phyloP scores from a whole-genome alignment of 1,284 basidiomycete species.

The Athelia sp. region DNA sequence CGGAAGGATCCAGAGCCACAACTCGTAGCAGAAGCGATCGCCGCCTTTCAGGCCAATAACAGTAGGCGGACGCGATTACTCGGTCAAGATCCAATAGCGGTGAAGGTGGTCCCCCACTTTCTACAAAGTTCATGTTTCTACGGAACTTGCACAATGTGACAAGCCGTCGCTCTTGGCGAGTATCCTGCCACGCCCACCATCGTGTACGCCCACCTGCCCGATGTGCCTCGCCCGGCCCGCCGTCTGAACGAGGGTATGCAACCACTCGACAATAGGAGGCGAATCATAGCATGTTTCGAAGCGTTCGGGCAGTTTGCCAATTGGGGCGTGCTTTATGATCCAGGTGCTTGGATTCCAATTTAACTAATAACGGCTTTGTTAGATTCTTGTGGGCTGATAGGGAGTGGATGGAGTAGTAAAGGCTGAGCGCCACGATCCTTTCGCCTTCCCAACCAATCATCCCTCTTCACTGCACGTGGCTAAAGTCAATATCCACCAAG shows the following conservation, averaged over 20 bases:
- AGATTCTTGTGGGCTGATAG: no score
- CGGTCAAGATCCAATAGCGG: conserved; percentile 16
- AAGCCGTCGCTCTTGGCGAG: conserved; percentile 14
- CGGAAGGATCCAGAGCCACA: conserved; percentile 20
- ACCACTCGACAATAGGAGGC: conserved; percentile 25
- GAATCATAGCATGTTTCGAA: conserved; percentile 28
- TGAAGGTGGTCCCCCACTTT: conserved; percentile 23
- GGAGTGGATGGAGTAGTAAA: no score
- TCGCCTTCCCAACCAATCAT: no score
- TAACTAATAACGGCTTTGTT: background rate
- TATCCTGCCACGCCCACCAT: conserved; percentile 19
- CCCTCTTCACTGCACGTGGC: no score
- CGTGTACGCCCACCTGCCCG: conserved; percentile 17
- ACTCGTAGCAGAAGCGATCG: conserved; percentile 31
- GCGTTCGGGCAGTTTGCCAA: conserved; percentile 19
- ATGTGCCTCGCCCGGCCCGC: conserved; percentile 16
- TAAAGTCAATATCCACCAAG: no score
- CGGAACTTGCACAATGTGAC: conserved; percentile 8
- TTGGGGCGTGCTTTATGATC: background rate
- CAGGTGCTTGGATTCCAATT: background rate
- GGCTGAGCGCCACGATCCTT: no score
- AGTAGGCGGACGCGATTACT: conserved; percentile 6
- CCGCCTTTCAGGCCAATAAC: conserved; percentile 28
- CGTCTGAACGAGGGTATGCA: conserved; percentile 28
- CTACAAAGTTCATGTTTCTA: conserved; percentile 23